Evolutionary conservation across 768 basidiomycete species (phyloP).

Genomic region (Panellus pusillus): DNA sequence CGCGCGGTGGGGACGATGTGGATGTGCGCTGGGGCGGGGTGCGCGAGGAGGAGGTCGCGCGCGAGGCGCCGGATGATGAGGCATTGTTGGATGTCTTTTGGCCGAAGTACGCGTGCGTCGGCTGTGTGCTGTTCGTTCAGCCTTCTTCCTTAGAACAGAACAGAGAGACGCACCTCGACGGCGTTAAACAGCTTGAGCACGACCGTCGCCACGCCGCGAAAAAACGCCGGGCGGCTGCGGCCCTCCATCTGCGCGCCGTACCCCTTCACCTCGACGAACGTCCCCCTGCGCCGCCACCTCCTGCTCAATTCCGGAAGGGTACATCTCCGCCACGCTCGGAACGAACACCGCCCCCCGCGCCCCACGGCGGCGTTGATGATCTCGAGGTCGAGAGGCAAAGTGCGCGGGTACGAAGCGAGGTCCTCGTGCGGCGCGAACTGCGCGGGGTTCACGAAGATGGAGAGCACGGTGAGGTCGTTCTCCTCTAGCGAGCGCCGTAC

Average conservation of each 20-base stretch:
- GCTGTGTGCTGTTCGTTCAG: no score
- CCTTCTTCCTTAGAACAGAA: no score
- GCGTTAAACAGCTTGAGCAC: constrained; percentile 95
- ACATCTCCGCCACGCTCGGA: constrained; percentile 82
- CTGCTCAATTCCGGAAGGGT: constrained; percentile 88
- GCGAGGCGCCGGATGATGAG: constrained; percentile 77
- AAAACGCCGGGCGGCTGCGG: constrained; percentile 81
- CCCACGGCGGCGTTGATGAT: constrained; percentile 42
- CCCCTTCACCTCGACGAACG: constrained; percentile 91
- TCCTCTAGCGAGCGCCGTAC: constrained; percentile 73
- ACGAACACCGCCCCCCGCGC: constrained; percentile 67
- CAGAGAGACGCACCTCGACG: constrained; percentile 74
- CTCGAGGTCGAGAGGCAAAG: constrained; percentile 72
- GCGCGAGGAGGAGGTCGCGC: constrained; percentile 76
- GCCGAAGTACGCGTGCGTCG: constrained; percentile 91
- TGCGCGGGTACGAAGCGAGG: constrained; percentile 86
- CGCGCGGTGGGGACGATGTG: constrained; percentile 88
- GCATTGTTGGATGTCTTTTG: constrained; percentile 99
- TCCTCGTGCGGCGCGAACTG: constrained; percentile 98
- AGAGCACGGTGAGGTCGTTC: constrained; percentile 87
- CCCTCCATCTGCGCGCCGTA: constrained; percentile 95
- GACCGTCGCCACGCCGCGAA: constrained; percentile 93
- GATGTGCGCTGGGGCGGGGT: constrained; percentile 72
- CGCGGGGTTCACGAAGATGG: constrained; percentile 97
- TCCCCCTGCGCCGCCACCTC: constrained; percentile 73